Conservation (phyloP, 257 asterid genomes). For the Nicotiana obtusifolia region DNA sequence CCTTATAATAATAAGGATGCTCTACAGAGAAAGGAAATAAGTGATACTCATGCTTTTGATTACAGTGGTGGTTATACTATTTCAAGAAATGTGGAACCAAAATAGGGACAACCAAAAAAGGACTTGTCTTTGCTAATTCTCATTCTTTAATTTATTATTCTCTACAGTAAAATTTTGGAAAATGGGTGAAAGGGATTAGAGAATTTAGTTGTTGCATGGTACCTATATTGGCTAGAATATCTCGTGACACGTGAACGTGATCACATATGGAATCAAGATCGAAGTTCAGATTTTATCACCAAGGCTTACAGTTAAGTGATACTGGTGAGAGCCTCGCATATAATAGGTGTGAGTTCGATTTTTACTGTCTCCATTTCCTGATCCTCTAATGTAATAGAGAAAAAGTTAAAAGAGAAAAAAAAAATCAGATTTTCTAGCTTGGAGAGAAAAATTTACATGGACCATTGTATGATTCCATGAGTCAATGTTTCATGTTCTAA, state of each 20-base stretch:
- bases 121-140: background rate
- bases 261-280: background rate
- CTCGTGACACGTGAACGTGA: background rate
- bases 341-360: background rate
- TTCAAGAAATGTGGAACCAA: constrained; percentile 49
- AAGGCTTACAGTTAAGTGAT: background rate
- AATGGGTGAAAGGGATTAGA: background rate
- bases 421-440: background rate
- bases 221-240: background rate
- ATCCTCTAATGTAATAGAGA: background rate
- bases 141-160: constrained; percentile 10
- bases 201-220: background rate
- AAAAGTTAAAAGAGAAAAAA: background rate
- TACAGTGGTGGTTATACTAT: constrained; percentile 49
- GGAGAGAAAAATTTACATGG: background rate
- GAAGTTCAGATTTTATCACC: background rate
- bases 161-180: background rate
- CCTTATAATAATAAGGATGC: constrained; percentile 53
- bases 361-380: background rate
- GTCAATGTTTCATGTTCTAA: background rate
- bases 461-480: background rate
- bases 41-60: constrained; percentile 39
- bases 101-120: constrained; percentile 14
- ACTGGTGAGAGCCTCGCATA: background rate
- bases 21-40: constrained; percentile 27